These are phyloP conservation scores for Fraxinus floribunda DNA, from an alignment of 305 asterid genomes.

Conservation along the genomic window DNA sequence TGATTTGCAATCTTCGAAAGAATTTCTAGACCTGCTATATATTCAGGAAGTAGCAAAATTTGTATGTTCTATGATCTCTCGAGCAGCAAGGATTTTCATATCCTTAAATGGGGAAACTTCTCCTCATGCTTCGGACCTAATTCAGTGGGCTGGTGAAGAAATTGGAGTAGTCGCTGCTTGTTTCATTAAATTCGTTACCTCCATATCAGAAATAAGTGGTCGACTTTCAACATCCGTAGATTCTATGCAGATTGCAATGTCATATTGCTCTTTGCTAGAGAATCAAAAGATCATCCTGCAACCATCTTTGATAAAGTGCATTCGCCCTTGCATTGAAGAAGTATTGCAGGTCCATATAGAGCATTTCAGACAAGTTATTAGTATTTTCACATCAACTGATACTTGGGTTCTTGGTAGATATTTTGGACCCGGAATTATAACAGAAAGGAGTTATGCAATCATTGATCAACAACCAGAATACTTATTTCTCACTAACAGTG, in stretches of 20 bases:
- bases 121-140: constrained; percentile 39
- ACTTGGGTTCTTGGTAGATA: constrained; percentile 64
- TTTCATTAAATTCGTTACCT: constrained; percentile 39
- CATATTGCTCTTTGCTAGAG: constrained; percentile 69
- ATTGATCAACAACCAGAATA: constrained; percentile 46
- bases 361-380: constrained; percentile 56
- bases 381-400: constrained; percentile 58
- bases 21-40: constrained; percentile 26
- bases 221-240: constrained; percentile 49
- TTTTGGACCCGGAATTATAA: constrained; percentile 52
- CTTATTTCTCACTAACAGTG: constrained; percentile 64
- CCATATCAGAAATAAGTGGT: constrained; percentile 49
- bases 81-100: constrained; percentile 50
- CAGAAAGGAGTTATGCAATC: constrained; percentile 27
- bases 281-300: constrained; percentile 40
- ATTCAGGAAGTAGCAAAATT: constrained; percentile 40
- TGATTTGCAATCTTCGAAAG: constrained; percentile 40
- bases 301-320: constrained; percentile 37
- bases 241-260: constrained; percentile 50
- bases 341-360: constrained; percentile 44
- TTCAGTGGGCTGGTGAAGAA: constrained; percentile 53
- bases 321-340: constrained; percentile 52
- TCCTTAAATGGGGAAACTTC: constrained; percentile 52
- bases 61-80: constrained; percentile 66
- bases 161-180: constrained; percentile 38